Base-by-base conservation (phyloP, 163 green algal genomes). In the Scenedesmus sp. region DNA sequence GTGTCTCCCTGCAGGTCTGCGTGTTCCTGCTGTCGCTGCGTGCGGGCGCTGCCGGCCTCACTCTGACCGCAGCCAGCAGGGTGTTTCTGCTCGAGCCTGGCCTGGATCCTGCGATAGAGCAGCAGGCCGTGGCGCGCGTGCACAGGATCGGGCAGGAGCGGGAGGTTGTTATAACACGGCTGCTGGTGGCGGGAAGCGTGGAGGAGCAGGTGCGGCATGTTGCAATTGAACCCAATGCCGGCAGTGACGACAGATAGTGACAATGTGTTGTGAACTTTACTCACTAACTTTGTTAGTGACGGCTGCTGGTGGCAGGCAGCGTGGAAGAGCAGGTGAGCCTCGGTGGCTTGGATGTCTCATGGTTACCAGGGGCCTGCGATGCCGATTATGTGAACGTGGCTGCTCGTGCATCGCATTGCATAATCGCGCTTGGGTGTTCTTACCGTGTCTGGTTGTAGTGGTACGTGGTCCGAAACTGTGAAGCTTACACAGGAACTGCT, bases 1-100 rank as follows among this genome's bases (percentile, higher is more conserved):
- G 9, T 84, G 76, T 59, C n/a, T 83, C 26, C 57, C 52, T 52
- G 59, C 54, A 91, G 90, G 82, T 94, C 54, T 76, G 79, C 16
- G 91, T 96, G 46, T 94, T 96, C 84, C 90, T 96, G 88, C 86
- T 96, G 82, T 86, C 92, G 3, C 91, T 95, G 52, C 60, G 89
- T 56, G 87, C 93, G 20, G 95, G 95, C 8, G 95, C 93, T 3
- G 94, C 94, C 15, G 96, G 96, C 0, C 94, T 98, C 1, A 98
- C 95, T 0, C 95, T 98, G 67, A 95, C 95, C 18, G 83, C 76
- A 2, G 97, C 97, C 84, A 98, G 93, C 92, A 92, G 98, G 67
- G 97, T 99, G 23, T 97, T 98, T 73, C 94, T 99, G 89, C 93
- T 99, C 86, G 97, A 99, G 93, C 97, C 97, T 0, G 91, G 93